Evolutionary conservation across 805 yeast species (phyloP).

Genomic region (Hanseniaspora opuntiae): DNA sequence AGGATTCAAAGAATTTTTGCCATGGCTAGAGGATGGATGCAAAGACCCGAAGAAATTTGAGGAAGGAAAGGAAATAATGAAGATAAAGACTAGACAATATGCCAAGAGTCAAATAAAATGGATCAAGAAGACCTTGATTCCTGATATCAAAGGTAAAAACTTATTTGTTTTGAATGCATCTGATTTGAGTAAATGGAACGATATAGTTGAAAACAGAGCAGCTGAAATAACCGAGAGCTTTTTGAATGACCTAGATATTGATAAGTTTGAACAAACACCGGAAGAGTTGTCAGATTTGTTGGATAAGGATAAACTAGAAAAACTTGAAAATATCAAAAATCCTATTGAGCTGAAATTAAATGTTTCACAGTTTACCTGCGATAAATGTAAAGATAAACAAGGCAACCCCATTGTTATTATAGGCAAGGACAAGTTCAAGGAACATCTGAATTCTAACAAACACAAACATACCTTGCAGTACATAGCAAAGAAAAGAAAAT

Average conservation of each 20-base stretch:
- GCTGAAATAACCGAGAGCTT: conserved; percentile 33
- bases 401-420: conserved; percentile 50
- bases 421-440: conserved; percentile 58
- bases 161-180: conserved; percentile 66
- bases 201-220: conserved; percentile 45
- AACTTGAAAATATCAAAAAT: conserved; percentile 15
- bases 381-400: conserved; percentile 43
- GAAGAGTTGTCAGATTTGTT: conserved; percentile 24
- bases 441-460: conserved; percentile 53
- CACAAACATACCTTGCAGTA: conserved; percentile 45
- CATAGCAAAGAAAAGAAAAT: conserved; percentile 38
- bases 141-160: conserved; percentile 53
- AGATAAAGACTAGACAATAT: conserved; percentile 67
- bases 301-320: conserved; percentile 7
- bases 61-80: conserved; percentile 60
- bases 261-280: conserved; percentile 27
- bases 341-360: conserved; percentile 31
- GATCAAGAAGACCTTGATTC: conserved; percentile 60
- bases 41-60: conserved; percentile 22
- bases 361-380: conserved; percentile 49
- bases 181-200: conserved; percentile 48
- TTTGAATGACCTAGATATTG: conserved; percentile 18
- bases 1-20: conserved; percentile 81
- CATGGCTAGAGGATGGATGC: conserved; percentile 37
- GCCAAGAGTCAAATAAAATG: conserved; percentile 83